phyloP scores from a whole-genome alignment of 768 basidiomycete species.

The Psilocybe tampanensis region DNA sequence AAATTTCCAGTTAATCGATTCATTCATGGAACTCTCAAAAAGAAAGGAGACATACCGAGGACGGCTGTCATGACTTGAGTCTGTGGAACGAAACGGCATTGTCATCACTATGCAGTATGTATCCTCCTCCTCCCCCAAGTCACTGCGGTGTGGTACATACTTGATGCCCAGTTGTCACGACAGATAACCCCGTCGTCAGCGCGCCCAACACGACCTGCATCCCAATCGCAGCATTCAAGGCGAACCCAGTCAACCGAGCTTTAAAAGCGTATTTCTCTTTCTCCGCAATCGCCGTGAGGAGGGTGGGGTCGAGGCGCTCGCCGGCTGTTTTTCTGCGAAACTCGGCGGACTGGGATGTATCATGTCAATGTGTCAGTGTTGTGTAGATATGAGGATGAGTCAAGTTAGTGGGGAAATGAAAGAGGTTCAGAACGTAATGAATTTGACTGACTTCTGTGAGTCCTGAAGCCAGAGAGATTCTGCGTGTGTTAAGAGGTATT shows the following conservation, averaged over 20 bases:
- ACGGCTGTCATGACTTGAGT: conserved; percentile 38
- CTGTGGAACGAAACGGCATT: conserved; percentile 25
- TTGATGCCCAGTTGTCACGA: conserved; percentile 39
- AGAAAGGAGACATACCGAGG: conserved; percentile 30
- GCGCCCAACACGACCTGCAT: conserved; percentile 67
- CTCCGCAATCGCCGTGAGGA: conserved; percentile 47
- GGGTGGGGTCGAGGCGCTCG: conserved; percentile 57
- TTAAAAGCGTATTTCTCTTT: conserved; percentile 47
- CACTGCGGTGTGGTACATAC: conserved; percentile 22
- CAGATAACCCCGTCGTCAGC: conserved; percentile 66
- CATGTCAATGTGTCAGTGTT: not conserved
- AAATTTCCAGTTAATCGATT: too few species aligned
- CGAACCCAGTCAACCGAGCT: conserved; percentile 42
- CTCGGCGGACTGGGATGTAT: not conserved
- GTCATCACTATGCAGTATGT: not conserved
- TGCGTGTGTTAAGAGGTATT: conserved; percentile 4
- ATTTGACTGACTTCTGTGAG: not conserved
- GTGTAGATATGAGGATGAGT: too few species aligned
- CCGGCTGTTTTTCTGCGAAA: conserved; percentile 39
- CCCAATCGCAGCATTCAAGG: conserved; percentile 54
- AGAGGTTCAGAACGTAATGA: too few species aligned
- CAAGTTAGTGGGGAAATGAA: too few species aligned
- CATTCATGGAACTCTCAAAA: too few species aligned
- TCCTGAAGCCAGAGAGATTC: not conserved
- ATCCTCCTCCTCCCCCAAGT: too few species aligned